phyloP scores from a whole-genome alignment of 108 stramenopile genomes.

The Skeletonema tropicum region DNA sequence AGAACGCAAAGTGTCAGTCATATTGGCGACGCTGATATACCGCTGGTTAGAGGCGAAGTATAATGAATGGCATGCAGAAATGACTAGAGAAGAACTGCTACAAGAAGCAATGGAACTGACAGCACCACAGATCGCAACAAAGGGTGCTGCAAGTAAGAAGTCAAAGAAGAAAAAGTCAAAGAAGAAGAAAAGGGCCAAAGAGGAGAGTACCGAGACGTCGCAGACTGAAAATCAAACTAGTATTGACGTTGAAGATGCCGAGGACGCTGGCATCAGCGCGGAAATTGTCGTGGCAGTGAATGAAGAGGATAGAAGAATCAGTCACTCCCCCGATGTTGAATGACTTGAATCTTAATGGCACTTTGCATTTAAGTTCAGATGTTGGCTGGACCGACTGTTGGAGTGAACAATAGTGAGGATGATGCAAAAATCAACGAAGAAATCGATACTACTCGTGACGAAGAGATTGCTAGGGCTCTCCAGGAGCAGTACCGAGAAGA shows the following conservation, averaged over 20 bases:
- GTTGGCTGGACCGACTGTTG: conserved; percentile 7
- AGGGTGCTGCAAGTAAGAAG: conserved; percentile 16
- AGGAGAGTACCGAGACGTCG: conserved; percentile 34
- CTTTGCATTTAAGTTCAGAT: neutral
- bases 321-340: neutral
- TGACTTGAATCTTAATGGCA: neutral
- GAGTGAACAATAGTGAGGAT: neutral
- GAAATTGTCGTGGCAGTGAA: neutral
- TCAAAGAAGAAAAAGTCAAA: conserved; percentile 47
- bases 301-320: neutral
- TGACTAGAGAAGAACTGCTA: conserved; percentile 69
- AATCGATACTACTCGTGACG: neutral
- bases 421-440: neutral
- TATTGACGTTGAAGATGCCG: neutral
- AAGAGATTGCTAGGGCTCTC: neutral
- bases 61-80: conserved; percentile 80
- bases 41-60: conserved; percentile 67
- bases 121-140: neutral
- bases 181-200: conserved; percentile 51
- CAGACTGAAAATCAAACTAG: neutral
- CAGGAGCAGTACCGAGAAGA: conserved; percentile 5
- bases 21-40: conserved; percentile 66
- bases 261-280: neutral
- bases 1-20: conserved; percentile 56
- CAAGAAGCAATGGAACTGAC: conserved; percentile 35